Percentiles rank a stretch among this genome's conserved stretches.
Evolutionary conservation across 73 alveolate genomes (phyloP).

Genomic region (Paramecium primaurelia): DNA sequence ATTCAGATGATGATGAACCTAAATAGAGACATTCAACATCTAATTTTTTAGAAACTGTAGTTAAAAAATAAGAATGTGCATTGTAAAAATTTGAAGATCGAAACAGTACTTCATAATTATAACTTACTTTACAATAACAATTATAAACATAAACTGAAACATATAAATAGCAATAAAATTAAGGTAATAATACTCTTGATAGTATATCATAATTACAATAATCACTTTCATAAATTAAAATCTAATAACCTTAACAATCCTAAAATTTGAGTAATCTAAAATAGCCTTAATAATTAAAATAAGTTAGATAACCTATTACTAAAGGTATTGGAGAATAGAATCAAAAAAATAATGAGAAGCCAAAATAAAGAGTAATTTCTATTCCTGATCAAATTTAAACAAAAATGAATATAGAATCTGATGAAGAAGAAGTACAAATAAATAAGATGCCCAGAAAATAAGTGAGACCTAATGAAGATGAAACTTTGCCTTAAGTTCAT

Average conservation of each 20-base stretch:
- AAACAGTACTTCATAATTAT: neutral
- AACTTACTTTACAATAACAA: neutral
- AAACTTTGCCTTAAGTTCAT: neutral
- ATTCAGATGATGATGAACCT: neutral
- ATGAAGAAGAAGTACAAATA: neutral
- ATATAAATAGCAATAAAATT: neutral
- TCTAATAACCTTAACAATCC: neutral
- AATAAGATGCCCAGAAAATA: neutral
- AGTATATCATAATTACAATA: neutral
- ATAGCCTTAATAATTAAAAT: neutral
- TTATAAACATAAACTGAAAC: neutral
- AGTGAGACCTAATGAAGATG: neutral
- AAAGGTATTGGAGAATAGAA: neutral
- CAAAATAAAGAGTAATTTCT: neutral
- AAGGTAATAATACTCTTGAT: neutral
- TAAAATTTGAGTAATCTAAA: neutral
- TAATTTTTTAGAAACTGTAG: neutral
- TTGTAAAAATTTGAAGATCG: neutral
- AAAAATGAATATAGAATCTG: slow-evolving; percentile 15
- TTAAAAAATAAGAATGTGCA: neutral
- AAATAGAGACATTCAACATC: neutral
- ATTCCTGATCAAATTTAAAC: neutral
- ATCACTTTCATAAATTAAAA: neutral
- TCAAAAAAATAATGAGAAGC: neutral
- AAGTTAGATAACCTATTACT: neutral